Percentiles rank a stretch among this genome's conserved stretches.
Conservation (phyloP, 2,329 filamentous ascomycete species). For the Daldinia sp. region DNA sequence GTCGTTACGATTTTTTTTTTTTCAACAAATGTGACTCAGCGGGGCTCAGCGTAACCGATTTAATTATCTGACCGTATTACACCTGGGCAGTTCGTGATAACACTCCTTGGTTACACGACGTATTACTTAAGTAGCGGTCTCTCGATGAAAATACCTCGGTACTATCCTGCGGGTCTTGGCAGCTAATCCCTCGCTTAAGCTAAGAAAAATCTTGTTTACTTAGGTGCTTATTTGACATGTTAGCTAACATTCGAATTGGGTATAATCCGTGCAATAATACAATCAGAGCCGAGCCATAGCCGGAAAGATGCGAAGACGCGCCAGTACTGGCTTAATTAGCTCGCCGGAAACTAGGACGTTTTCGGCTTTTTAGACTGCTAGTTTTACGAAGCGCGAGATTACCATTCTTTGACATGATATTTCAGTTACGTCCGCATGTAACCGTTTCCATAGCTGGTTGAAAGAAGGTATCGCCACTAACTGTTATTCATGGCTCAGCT, state of each 20-base stretch:
- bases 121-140: slow-evolving; percentile 3
- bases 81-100: slow-evolving; percentile 15
- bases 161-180: slow-evolving; percentile 8
- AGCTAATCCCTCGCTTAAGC: slow-evolving; percentile 10
- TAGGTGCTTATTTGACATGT: background rate
- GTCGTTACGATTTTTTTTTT: background rate
- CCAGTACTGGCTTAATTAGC: background rate
- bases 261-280: background rate
- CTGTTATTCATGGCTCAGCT: slow-evolving; percentile 26
- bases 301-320: background rate
- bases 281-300: slow-evolving; percentile 25
- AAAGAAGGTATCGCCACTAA: slow-evolving; percentile 19
- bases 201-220: background rate
- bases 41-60: background rate
- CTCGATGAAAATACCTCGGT: slow-evolving; percentile 11
- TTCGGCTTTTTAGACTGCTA: slow-evolving; percentile 1
- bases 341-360: slow-evolving; percentile 10
- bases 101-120: slow-evolving; percentile 9
- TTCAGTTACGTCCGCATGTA: slow-evolving; percentile 26
- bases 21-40: slow-evolving; percentile 2
- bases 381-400: slow-evolving; percentile 13
- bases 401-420: slow-evolving; percentile 21
- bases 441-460: slow-evolving; percentile 7
- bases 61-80: slow-evolving; percentile 18
- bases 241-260: background rate